phyloP scores from a whole-genome alignment of 2,329 filamentous ascomycete species.

The Thermoascus crustaceus region DNA sequence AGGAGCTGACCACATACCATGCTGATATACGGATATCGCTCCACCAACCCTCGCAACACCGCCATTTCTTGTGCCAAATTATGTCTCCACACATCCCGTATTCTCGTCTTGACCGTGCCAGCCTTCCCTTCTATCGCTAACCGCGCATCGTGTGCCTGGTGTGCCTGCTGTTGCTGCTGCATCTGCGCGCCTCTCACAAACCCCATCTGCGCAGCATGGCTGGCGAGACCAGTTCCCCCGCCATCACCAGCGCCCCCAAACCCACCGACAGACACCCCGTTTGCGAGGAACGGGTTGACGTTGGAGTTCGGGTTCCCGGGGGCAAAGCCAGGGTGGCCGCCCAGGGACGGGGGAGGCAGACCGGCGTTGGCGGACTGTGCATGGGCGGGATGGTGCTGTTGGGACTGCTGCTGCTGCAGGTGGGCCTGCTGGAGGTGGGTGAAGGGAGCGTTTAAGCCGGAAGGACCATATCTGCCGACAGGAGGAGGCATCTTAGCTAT shows the following conservation, averaged over 20 bases:
- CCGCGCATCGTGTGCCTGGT: constrained; percentile 44
- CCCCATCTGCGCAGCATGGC: constrained; percentile 79
- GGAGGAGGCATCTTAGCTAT: constrained; percentile 49
- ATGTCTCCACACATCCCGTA: constrained; percentile 92
- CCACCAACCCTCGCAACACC: constrained; percentile 69
- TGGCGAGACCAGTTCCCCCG: constrained; percentile 64
- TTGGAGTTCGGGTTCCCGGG: constrained; percentile 54
- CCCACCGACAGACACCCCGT: constrained; percentile 53
- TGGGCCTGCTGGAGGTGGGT: constrained; percentile 47
- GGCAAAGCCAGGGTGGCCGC: constrained; percentile 62
- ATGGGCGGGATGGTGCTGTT: constrained; percentile 36
- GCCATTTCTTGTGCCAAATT: constrained; percentile 90
- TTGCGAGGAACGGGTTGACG: constrained; percentile 56
- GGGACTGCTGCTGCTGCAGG: constrained; percentile 38
- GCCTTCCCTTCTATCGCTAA: constrained; percentile 48
- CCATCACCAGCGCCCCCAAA: constrained; percentile 47
- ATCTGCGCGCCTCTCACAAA: constrained; percentile 68
- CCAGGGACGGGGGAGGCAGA: constrained; percentile 51
- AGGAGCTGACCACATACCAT: constrained; percentile 60
- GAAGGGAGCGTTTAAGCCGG: constrained; percentile 53
- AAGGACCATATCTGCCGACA: constrained; percentile 49
- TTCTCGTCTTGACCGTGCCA: constrained; percentile 62
- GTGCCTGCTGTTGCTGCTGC: constrained; percentile 50
- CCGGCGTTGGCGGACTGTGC: constrained; percentile 40
- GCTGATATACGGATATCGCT: constrained; percentile 90